Base-by-base conservation (phyloP, 768 basidiomycete species). In the Mycena haematopus region DNA sequence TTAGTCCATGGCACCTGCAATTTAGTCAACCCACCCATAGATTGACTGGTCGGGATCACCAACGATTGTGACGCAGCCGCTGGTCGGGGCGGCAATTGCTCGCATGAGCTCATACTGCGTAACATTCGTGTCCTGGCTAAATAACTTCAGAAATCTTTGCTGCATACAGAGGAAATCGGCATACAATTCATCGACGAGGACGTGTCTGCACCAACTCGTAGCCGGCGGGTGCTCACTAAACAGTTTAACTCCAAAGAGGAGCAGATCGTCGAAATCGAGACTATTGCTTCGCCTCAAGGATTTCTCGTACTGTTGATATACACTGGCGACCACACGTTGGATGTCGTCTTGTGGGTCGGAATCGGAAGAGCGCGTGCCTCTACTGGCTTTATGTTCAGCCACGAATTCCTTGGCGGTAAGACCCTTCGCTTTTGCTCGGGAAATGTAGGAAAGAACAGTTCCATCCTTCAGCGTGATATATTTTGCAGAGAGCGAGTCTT, bases 11-110 rank as follows among this genome's bases (percentile, higher is more conserved):
- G 44, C 13, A 19, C 27, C 7, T 17, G 14, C 50, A n/a, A 66
- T 54, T 13, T 24, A 40, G 14, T n/a, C 40, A 33, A 15, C 17
- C 14, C 33, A 56, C 53, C 52, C 46, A n/a, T 56, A 57, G 46
- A 58, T 95, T 0, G 92, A 93, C 71, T 96, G 94, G 73, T 96
- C 94, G 0, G 94, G 94, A 75, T 96, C 94, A 0, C 94, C 94
- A 3, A 96, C 93, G 42, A 95, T 84, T 5, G 89, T 93, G 27
- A 94, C 79, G 63, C 87, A 85, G 29, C 79, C 75, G 8, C 70
- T 31, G 14, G 69, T 56, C 35, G 77, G 75, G 5, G 78, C 69
- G 0, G 87, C 90, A 54, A 96, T 84, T 4, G 81, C 76, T 62
- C 78, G 81, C 88, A 95, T 90, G 24, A 95, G 83, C 60, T 89